Evolutionary conservation across 176 grass and related monocot species (phyloP), one percentile per base, ranked within the genome.

Genomic region (Poa pratensis): DNA sequence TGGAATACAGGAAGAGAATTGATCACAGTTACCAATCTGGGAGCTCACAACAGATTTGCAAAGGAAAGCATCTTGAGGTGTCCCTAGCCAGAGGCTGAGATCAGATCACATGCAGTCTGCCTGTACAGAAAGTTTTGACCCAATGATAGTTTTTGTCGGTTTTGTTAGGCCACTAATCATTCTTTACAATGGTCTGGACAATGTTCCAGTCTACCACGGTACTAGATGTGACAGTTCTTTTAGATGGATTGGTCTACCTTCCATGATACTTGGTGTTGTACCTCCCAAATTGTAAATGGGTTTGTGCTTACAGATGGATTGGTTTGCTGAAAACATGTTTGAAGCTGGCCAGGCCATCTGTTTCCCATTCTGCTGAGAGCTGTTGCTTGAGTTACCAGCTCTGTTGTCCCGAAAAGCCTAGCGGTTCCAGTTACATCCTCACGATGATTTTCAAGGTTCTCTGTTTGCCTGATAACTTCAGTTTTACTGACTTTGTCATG

Each of bases 11-110:
- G 55, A 92, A 84, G 39, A 91, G 87, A 76, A 84, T 81, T 7
- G 75, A 79, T 22, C 76, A 81, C 48, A 61, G 23, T 52, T 73
- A 74, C 34, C 83, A 86, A 49, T 68, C 72, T 37, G 83, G 77
- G 48, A 86, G 55, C 84, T 81, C 88, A 77, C 75, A 68, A 76
- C 80, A 43, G 23, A 82, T 24, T 87, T 62, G 22, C 74, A 63
- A 83, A 81, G 79, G 84, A 77, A 87, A 92, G 59, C 75, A 92
- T n/a, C 74, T 92, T 51, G 90, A 92, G 86, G 92, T 89, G 77
- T 87, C 91, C 80, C 85, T 92, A 67, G 83, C 86, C 46, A 89
- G 88, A 78, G 95, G 95, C 46, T 97, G 88, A 90, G 30, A 60
- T 75, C 45, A 63, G 23, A 51, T 81, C 42, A 70, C 52, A 49